phyloP scores from a whole-genome alignment of 2,329 filamentous ascomycete species.

The Diaporthe sp. region DNA sequence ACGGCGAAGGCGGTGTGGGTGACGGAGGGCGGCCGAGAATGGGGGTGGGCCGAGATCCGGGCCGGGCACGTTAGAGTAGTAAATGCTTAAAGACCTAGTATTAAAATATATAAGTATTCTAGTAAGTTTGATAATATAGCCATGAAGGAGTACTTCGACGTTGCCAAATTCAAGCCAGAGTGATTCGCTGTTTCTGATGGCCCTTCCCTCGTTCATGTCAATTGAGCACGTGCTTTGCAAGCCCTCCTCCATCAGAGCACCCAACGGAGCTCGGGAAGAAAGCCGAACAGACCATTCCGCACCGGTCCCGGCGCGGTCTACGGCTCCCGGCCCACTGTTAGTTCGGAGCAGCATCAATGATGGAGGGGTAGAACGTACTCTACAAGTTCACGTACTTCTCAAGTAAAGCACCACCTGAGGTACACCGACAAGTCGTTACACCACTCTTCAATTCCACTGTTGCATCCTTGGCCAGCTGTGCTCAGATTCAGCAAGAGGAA shows the following conservation, averaged over 20 bases:
- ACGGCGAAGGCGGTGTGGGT: no score
- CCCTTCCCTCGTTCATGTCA: no score
- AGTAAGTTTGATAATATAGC: no score
- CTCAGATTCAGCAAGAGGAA: not conserved
- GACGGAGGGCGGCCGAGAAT: no score
- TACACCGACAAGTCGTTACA: not conserved
- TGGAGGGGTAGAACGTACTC: no score
- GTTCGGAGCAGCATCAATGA: not conserved
- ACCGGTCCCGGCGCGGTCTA: constrained; percentile 1
- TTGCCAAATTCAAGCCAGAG: no score
- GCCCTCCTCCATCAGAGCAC: not conserved
- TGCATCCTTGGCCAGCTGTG: not conserved
- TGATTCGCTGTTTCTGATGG: no score
- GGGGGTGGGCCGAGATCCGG: no score
- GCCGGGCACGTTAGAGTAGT: no score
- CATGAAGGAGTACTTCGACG: no score
- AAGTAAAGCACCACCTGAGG: not conserved
- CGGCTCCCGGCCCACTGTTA: not conserved
- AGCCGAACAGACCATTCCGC: not conserved
- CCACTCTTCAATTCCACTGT: not conserved
- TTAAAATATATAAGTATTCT: no score
- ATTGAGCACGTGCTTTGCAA: not conserved
- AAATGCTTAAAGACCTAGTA: no score
- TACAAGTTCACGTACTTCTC: not conserved
- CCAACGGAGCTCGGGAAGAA: constrained; percentile 2